Conservation (phyloP, 495 filamentous ascomycete genomes). For the Daldinia caldariorum region DNA sequence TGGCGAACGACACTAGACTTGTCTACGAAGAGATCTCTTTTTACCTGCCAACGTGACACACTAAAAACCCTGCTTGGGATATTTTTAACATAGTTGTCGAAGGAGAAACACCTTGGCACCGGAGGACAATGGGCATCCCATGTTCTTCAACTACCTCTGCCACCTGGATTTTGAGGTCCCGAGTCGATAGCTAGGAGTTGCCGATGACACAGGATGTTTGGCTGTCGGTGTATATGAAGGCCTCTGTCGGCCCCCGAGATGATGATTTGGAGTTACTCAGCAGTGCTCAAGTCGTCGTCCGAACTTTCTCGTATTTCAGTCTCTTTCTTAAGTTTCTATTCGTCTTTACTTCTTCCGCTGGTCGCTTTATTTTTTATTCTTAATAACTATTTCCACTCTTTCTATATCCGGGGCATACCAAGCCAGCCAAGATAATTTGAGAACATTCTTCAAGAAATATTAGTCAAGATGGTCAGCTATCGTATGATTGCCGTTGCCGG, state of each 20-base stretch:
- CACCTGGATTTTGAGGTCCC: conserved; percentile 42
- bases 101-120: conserved; percentile 45
- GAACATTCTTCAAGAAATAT: conserved; percentile 25
- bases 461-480: conserved; percentile 56
- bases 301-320: conserved; percentile 43
- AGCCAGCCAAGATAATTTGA: conserved; percentile 20
- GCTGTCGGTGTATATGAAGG: conserved; percentile 47
- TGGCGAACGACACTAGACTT: conserved; percentile 25
- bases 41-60: conserved; percentile 33
- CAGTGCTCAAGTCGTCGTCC: conserved; percentile 51
- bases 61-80: conserved; percentile 35
- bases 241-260: conserved; percentile 39
- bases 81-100: conserved; percentile 42
- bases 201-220: conserved; percentile 22
- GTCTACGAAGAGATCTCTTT: conserved; percentile 24
- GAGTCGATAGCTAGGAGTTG: conserved; percentile 30
- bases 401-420: conserved; percentile 21
- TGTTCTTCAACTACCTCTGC: conserved; percentile 29
- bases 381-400: conserved; percentile 37
- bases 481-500: conserved; percentile 53
- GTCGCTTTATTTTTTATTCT: conserved; percentile 50
- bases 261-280: conserved; percentile 48
- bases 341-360: conserved; percentile 50
- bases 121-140: conserved; percentile 30
- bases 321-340: conserved; percentile 40